phyloP scores from a whole-genome alignment of 345 rosid genomes.

The Citrus glauca region DNA sequence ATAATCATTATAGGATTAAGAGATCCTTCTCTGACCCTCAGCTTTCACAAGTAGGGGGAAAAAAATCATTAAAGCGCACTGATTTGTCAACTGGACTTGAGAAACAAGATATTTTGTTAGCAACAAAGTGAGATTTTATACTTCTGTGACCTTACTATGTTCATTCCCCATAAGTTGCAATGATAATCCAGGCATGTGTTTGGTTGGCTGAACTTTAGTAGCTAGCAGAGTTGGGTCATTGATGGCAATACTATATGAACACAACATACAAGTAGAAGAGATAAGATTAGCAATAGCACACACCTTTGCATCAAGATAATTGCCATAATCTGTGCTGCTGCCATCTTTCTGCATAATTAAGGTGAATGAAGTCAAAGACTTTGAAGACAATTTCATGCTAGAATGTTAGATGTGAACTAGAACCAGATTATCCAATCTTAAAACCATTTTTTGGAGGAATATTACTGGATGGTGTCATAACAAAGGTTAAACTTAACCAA shows the following conservation, averaged over 20 bases:
- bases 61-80: neutral
- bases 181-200: neutral
- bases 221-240: neutral
- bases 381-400: neutral
- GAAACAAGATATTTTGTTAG: neutral
- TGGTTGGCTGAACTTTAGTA: neutral
- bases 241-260: neutral
- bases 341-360: conserved; percentile 80
- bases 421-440: neutral
- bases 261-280: too few species aligned
- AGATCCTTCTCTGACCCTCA: neutral
- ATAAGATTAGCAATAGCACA: neutral
- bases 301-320: conserved; percentile 92
- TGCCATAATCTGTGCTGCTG: conserved; percentile 68
- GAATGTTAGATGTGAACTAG: neutral
- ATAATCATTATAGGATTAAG: neutral
- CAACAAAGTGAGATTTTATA: neutral
- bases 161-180: neutral
- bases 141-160: neutral
- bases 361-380: conserved; percentile 12
- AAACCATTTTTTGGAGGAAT: neutral
- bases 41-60: neutral
- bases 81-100: neutral
- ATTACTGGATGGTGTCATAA: neutral
- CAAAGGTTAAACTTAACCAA: neutral